phyloP scores from a whole-genome alignment of 208 protist genomes.

The Leishmania major region DNA sequence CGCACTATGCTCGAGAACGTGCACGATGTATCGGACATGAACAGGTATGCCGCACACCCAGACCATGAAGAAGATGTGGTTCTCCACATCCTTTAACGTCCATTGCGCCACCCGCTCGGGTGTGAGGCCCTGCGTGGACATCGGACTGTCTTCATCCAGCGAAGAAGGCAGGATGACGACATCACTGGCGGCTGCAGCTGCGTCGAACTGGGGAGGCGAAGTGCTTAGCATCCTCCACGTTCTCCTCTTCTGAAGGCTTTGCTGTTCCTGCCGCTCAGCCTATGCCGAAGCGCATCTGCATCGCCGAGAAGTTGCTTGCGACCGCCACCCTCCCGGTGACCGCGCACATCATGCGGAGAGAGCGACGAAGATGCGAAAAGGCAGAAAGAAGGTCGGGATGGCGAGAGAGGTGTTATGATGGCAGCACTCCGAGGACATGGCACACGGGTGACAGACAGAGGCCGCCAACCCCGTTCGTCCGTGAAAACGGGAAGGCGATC shows the following conservation, averaged over 20 bases:
- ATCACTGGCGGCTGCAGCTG: not conserved
- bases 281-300: not conserved
- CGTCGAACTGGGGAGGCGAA: not conserved
- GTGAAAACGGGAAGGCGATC: not conserved
- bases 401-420: not conserved
- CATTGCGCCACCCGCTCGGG: slow-evolving; percentile 13
- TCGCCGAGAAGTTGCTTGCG: not conserved
- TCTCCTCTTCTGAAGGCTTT: not conserved
- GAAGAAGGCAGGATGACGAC: not conserved
- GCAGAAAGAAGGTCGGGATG: not conserved
- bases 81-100: slow-evolving; percentile 40
- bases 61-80: slow-evolving; percentile 65
- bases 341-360: not conserved
- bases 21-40: slow-evolving; percentile 55
- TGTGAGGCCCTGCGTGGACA: not conserved
- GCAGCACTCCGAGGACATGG: not conserved
- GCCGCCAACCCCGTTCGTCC: not conserved
- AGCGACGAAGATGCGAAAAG: not conserved
- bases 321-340: too few species aligned
- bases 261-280: not conserved
- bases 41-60: slow-evolving; percentile 73
- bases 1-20: slow-evolving; percentile 38
- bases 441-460: not conserved
- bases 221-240: not conserved
- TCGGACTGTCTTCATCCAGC: not conserved